Evolutionary conservation across 768 basidiomycete species (phyloP).

Genomic region (Exidia glandulosa): DNA sequence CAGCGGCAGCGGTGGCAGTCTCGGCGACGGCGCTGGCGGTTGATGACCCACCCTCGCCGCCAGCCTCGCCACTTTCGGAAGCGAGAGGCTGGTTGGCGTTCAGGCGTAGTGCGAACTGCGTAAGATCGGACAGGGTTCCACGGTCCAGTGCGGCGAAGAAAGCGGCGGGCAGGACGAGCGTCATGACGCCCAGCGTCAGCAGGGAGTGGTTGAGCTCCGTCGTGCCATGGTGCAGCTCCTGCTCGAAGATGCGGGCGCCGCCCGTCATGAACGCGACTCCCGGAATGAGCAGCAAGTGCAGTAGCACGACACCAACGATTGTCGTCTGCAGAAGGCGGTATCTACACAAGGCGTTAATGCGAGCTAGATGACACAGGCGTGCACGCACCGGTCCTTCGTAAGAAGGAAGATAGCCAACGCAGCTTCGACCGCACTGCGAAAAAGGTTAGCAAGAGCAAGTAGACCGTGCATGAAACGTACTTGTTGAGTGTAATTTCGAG

Average conservation of each 20-base stretch:
- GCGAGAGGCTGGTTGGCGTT: not conserved
- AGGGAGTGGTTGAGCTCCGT: conserved; percentile 54
- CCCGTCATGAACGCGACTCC: conserved; percentile 63
- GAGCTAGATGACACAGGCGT: not conserved
- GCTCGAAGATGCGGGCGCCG: conserved; percentile 54
- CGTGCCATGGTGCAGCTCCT: conserved; percentile 50
- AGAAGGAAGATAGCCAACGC: conserved; percentile 61
- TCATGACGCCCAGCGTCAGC: conserved; percentile 37
- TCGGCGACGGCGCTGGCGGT: conserved; percentile 7
- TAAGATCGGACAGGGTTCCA: conserved; percentile 8
- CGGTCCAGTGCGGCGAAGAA: conserved; percentile 49
- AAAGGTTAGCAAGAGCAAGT: not conserved
- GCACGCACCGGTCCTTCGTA: conserved; percentile 56
- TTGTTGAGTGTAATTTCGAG: conserved; percentile 30
- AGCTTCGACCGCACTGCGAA: conserved; percentile 51
- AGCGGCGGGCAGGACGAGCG: conserved; percentile 52
- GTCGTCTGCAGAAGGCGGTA: conserved; percentile 58
- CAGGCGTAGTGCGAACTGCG: not conserved
- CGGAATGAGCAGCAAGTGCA: conserved; percentile 43
- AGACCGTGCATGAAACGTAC: conserved; percentile 24
- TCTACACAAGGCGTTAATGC: conserved; percentile 20
- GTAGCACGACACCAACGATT: conserved; percentile 33
- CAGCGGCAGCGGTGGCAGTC: conserved; percentile 5
- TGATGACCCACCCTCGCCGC: not conserved
- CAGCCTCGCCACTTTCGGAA: not conserved